A percentile compares a stretch with the other conserved stretches of the same genome.
Evolutionary conservation across 768 basidiomycete species (phyloP).

Genomic region (Suillus sp.): DNA sequence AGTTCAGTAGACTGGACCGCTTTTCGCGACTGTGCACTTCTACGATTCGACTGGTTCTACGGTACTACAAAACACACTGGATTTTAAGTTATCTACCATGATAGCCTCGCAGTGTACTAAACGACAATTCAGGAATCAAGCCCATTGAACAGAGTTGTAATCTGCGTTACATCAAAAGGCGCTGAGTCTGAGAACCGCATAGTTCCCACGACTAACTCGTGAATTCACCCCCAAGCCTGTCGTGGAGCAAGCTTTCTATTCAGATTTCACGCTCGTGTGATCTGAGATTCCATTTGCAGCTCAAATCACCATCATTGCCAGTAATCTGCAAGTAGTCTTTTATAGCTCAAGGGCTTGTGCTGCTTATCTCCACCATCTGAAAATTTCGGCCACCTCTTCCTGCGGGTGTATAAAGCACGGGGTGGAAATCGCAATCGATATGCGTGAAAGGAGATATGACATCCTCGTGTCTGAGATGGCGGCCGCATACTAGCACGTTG

Average conservation of each 20-base stretch:
- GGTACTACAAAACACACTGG: too few species aligned
- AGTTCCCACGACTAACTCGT: too few species aligned
- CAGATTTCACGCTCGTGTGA: not conserved
- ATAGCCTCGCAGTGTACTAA: not conserved
- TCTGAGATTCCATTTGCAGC: not conserved
- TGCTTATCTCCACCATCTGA: not conserved
- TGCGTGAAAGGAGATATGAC: slow-evolving; percentile 2
- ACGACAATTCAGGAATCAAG: not conserved
- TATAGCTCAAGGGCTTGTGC: not conserved
- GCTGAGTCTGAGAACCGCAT: too few species aligned
- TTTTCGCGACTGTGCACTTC: not conserved
- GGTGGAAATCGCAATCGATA: not conserved
- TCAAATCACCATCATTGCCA: not conserved
- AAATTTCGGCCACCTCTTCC: not conserved
- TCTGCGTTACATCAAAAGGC: not conserved
- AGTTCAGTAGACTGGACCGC: not conserved
- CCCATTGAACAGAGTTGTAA: not conserved
- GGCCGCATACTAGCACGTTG: not conserved
- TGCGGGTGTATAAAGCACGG: not conserved
- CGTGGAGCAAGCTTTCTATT: not conserved
- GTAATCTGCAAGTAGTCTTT: not conserved
- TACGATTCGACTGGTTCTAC: not conserved
- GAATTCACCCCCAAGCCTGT: too few species aligned
- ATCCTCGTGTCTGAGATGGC: not conserved
- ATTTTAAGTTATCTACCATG: too few species aligned